These are phyloP conservation scores for Iris macrosiphon DNA, from an alignment of 106 monocot species.

Conservation along the genomic window DNA sequence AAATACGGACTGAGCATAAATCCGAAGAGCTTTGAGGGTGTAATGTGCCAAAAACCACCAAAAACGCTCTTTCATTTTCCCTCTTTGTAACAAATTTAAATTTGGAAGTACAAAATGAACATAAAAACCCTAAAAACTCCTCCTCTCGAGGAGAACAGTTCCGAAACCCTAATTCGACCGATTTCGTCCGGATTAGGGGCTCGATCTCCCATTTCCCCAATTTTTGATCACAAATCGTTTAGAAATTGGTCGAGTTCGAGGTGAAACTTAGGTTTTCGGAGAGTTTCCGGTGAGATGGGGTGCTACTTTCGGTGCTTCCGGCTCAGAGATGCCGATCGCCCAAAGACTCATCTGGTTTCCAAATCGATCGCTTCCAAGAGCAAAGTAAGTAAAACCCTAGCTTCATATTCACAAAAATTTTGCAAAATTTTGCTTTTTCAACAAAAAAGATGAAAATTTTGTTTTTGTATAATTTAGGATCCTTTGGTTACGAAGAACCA, in stretches of 20 bases:
- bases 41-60: too few species aligned
- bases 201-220: neutral
- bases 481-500: slow-evolving; percentile 16
- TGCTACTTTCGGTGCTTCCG: slow-evolving; percentile 57
- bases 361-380: slow-evolving; percentile 20
- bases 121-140: neutral
- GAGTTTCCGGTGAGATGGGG: slow-evolving; percentile 26
- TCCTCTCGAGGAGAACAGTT: neutral
- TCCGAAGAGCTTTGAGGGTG: too few species aligned
- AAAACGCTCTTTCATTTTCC: neutral
- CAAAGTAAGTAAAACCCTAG: slow-evolving; percentile 15
- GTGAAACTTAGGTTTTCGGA: neutral
- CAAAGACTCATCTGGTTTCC: slow-evolving; percentile 12
- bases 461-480: slow-evolving; percentile 10
- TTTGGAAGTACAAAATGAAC: neutral
- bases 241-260: neutral
- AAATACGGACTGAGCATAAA: too few species aligned
- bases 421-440: neutral
- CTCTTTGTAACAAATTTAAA: slow-evolving; percentile 1
- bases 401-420: neutral
- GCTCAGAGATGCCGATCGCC: slow-evolving; percentile 13
- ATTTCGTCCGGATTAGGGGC: neutral
- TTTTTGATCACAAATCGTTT: neutral
- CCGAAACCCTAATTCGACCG: neutral
- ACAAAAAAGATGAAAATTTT: neutral